These are phyloP conservation scores for Termitomyces titanicus DNA, from an alignment of 768 basidiomycete species.

Conservation along the genomic window DNA sequence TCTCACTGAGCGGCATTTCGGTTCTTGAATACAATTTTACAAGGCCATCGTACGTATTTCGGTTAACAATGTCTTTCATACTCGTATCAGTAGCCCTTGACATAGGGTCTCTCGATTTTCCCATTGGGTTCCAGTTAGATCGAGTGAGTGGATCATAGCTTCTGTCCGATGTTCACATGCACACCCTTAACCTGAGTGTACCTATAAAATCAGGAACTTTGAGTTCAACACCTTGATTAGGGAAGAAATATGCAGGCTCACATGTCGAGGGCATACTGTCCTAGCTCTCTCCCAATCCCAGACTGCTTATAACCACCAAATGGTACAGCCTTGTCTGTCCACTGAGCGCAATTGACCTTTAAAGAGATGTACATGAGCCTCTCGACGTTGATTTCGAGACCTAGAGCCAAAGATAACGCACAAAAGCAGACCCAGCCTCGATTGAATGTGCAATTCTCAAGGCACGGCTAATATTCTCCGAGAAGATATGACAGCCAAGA, in stretches of 20 bases:
- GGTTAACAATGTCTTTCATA: too few relatives aligned
- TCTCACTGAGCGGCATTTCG: too few relatives aligned
- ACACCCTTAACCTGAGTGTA: slow-evolving; percentile 20
- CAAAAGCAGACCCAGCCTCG: slow-evolving; percentile 19
- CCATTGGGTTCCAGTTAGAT: too few relatives aligned
- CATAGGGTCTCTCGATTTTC: too few relatives aligned
- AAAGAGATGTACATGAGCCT: background rate
- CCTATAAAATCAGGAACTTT: background rate
- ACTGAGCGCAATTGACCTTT: slow-evolving; percentile 19
- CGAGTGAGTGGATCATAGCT: slow-evolving; percentile 1
- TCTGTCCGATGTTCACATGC: slow-evolving; percentile 18
- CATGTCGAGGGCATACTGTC: slow-evolving; percentile 24
- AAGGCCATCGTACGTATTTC: too few relatives aligned
- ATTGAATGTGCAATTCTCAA: slow-evolving; percentile 19
- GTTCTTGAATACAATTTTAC: too few relatives aligned
- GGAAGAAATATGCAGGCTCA: slow-evolving; percentile 7
- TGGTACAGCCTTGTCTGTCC: slow-evolving; percentile 14
- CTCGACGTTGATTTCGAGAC: background rate
- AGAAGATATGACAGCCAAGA: slow-evolving; percentile 18
- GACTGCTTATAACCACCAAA: slow-evolving; percentile 27
- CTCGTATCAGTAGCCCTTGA: too few relatives aligned
- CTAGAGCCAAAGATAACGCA: background rate
- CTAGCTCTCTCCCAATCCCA: slow-evolving; percentile 23
- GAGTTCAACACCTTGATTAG: background rate
- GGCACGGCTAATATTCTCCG: slow-evolving; percentile 18